Evolutionary conservation across 164 flowering plant species (phyloP).

Genomic region (Magnolia officinalis): DNA sequence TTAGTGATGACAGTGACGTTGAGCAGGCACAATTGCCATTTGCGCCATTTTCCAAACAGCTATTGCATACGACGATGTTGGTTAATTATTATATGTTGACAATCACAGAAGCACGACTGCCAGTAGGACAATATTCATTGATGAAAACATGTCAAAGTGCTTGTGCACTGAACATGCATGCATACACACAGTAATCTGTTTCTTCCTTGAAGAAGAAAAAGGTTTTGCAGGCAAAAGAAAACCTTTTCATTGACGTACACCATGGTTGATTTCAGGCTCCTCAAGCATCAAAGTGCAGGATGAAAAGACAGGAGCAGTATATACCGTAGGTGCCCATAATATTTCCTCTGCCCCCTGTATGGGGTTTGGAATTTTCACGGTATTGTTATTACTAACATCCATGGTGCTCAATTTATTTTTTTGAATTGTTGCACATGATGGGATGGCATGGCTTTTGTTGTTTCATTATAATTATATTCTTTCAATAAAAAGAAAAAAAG

Average conservation of each 20-base stretch:
- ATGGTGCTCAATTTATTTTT: conserved; percentile 16
- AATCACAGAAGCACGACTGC: not conserved
- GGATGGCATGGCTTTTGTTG: conserved; percentile 8
- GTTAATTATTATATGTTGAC: not conserved
- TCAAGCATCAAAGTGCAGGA: conserved; percentile 73
- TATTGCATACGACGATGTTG: not conserved
- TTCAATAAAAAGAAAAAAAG: conserved; percentile 8
- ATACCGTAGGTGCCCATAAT: conserved; percentile 33
- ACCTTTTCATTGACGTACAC: not conserved
- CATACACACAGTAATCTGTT: not conserved
- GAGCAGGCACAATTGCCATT: too few relatives aligned
- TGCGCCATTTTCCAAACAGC: not conserved
- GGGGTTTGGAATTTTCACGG: conserved; percentile 5
- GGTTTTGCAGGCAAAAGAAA: not conserved
- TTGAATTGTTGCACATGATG: conserved; percentile 17
- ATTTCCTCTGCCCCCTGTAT: conserved; percentile 22
- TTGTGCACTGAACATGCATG: not conserved
- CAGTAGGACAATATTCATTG: not conserved
- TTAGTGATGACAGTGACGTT: not conserved
- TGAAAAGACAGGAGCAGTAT: conserved; percentile 62
- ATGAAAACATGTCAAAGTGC: not conserved
- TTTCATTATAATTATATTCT: conserved; percentile 13
- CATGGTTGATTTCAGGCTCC: conserved; percentile 39
- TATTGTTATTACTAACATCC: conserved; percentile 19
- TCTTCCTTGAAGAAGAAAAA: not conserved